Evolutionary conservation across 768 basidiomycete genomes (phyloP).

Genomic region (Tulasnella sp.): DNA sequence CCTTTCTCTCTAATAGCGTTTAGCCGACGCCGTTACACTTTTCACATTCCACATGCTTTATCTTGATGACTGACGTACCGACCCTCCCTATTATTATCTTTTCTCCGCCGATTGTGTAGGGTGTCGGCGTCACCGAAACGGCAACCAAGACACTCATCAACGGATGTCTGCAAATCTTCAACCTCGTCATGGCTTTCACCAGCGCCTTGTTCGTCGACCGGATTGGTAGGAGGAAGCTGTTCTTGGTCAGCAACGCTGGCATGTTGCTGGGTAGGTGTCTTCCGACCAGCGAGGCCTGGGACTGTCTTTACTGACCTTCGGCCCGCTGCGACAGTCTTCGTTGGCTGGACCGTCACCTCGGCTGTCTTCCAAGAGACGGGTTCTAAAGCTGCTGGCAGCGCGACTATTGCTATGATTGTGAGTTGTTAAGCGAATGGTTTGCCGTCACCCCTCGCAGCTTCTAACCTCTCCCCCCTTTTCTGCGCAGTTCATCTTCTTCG

Average conservation of each 20-base stretch:
- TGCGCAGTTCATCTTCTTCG: slow-evolving; percentile 23
- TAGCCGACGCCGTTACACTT: neutral
- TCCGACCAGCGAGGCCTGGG: neutral
- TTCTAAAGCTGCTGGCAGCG: slow-evolving; percentile 27
- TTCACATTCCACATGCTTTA: neutral
- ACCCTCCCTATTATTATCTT: neutral
- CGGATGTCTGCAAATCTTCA: slow-evolving; percentile 62
- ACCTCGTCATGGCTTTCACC: slow-evolving; percentile 50
- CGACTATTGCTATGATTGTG: slow-evolving; percentile 33
- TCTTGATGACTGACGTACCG: neutral
- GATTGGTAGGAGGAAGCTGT: slow-evolving; percentile 64
- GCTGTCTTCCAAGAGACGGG: slow-evolving; percentile 36
- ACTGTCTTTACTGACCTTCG: neutral
- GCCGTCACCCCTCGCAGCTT: neutral
- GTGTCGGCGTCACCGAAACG: slow-evolving; percentile 56
- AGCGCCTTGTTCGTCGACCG: slow-evolving; percentile 64
- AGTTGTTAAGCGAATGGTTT: slow-evolving; percentile 29
- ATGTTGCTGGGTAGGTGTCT: slow-evolving; percentile 49
- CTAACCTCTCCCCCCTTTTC: neutral
- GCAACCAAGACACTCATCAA: slow-evolving; percentile 59
- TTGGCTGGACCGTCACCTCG: slow-evolving; percentile 52
- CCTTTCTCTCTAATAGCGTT: neutral
- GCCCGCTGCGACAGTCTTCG: slow-evolving; percentile 44
- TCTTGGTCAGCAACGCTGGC: slow-evolving; percentile 59
- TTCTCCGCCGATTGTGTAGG: neutral